Base-by-base conservation (phyloP, 2,329 filamentous ascomycete species). In the Alternaria ethzedia region DNA sequence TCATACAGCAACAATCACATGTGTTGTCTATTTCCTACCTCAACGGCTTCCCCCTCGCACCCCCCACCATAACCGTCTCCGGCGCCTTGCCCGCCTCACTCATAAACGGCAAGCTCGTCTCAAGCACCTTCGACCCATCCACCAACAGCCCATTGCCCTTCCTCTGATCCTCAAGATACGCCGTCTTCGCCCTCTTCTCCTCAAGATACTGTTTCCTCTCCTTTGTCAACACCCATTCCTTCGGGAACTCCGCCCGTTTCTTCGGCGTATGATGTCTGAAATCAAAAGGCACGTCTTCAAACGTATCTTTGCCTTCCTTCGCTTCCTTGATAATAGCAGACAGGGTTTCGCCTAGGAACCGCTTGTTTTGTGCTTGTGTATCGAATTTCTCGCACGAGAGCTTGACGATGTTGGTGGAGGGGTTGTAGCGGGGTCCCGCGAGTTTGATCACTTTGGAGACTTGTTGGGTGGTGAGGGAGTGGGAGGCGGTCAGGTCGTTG, bases 281-380 rank as follows among this genome's bases (percentile, higher is more conserved):
- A 77, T 99, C 94, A 52, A 98, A 86, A 3, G 96, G 95, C 28
- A 99, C 82, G 78, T 99, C 96, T 69, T 90, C 90, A 74, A 98
- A 97, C 11, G 87, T 91, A 71, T 99, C 95, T 41, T 83, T 87
- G 23, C 86, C 84, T 76, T 97, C 90, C 84, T 89, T 78, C 62
- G 94, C 93, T 76, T 93, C 89, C 7, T 83, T 84, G 63, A 99
- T 82, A 69, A 99, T 83, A 54, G 85, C 87, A 67, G 90, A 85
- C 54, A 98, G 87, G 52, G 93, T 81, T 73, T 97, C 93, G 57
- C 89, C 91, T 21, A 99, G 86, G 79, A 96, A 96, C n/a, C 93
- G 89, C 86, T 98, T 99, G 84, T 99, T 99, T 83, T 98, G 94
- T 17, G 94, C 93, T 77, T 93, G 91, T 59, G 94, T 92, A 77